Evolutionary conservation across 2,329 filamentous ascomycete species (phyloP), one percentile per base, ranked within the genome.

Genomic region (Hymenoscyphus salicellus): DNA sequence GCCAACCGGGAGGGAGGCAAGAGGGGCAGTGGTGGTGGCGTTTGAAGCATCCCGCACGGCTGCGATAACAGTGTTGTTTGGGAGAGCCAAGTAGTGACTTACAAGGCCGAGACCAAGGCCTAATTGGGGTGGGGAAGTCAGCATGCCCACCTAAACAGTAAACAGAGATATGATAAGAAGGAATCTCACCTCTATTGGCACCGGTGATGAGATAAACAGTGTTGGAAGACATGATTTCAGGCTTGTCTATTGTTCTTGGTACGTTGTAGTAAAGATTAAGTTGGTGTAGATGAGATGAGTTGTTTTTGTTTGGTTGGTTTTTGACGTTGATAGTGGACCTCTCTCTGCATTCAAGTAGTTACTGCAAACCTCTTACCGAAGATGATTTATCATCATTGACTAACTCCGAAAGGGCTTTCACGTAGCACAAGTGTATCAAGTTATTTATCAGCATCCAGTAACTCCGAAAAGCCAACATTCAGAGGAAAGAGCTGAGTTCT

Each of bases 21-120:
- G 55, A 55, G 14, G 8, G 20, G 59, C 20, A 1, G 59, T 55
- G 5, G 20, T n/a, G 5, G 43, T 23, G 17, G 43, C 17, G 43
- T 49, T 23, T 49, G 43, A n/a, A 5, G 43, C 20, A 36, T 33
- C 32, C 26, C 63, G 61, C 30, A 68, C 63, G 28, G 56, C 58
- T 10, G 63, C 63, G 26, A 68, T 63, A 32, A 68, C 62, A 23
- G 57, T 65, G 43, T 57, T 60, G 52, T 61, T 64, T 20, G 66
- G 59, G n/a, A 62, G 63, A 20, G 59, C 41, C 38, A 68, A 55
- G 32, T 68, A 68, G 23, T 32, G 26, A 14, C 59, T 38, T 16
- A 63, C 58, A 38, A 68, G 60, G 17, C 63, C 66, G 16, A 60
- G 57, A n/a, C 66, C 66, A 43, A 64, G 55, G 8, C 66, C 41